A percentile compares a stretch with the other conserved stretches of the same genome.
These are phyloP conservation scores for Cytospora leucostoma DNA, from an alignment of 2,329 filamentous ascomycete species.

Conservation along the genomic window DNA sequence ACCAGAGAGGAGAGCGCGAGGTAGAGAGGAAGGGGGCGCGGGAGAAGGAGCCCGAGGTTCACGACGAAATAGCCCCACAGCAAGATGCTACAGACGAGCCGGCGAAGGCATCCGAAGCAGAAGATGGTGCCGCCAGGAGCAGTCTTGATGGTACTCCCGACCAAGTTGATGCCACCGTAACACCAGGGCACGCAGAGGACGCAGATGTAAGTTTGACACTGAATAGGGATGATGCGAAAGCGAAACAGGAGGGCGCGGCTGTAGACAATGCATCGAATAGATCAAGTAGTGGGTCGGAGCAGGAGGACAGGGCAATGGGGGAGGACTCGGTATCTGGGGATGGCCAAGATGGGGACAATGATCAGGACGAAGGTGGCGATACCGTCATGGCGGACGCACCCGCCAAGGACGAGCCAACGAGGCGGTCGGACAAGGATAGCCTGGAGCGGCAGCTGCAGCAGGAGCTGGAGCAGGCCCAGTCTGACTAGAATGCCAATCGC, in stretches of 20 bases:
- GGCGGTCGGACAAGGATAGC: background rate
- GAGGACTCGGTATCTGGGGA: background rate
- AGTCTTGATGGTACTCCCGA: background rate
- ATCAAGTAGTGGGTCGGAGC: background rate
- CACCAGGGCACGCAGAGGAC: background rate
- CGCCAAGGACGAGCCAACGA: background rate
- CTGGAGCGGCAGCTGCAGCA: background rate
- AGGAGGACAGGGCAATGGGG: background rate
- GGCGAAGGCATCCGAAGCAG: background rate
- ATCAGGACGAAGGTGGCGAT: background rate
- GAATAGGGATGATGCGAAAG: background rate
- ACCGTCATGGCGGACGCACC: background rate
- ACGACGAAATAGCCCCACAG: background rate
- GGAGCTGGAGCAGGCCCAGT: background rate
- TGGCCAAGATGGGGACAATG: background rate
- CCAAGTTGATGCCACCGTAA: background rate
- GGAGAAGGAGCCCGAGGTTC: background rate
- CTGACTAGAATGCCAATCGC: constrained; percentile 31
- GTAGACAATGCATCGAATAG: background rate
- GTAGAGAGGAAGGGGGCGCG: background rate
- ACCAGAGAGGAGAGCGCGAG: too few relatives aligned
- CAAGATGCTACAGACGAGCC: background rate
- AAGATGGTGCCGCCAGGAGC: background rate
- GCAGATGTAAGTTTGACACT: background rate
- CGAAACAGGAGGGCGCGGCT: background rate